Percentiles rank a stretch among this genome's conserved stretches.
phyloP scores from a whole-genome alignment of 257 asterid genomes.

The Solanum appendiculatum region DNA sequence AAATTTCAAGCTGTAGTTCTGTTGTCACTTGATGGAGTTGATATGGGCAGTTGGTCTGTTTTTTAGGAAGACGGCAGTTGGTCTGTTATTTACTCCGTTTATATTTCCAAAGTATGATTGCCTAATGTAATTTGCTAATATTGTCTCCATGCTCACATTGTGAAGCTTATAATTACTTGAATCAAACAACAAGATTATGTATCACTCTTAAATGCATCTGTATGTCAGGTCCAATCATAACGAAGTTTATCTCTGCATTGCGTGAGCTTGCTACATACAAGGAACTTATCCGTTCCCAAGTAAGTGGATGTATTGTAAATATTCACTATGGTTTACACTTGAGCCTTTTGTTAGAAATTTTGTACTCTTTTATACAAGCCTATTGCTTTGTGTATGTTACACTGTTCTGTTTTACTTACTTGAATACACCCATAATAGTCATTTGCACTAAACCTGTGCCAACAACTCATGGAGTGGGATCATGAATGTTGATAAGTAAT shows the following conservation, averaged over 20 bases:
- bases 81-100: neutral
- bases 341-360: neutral
- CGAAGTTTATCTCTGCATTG: conserved; percentile 66
- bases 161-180: neutral
- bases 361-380: neutral
- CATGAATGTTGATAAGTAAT: neutral
- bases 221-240: conserved; percentile 71
- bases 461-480: neutral
- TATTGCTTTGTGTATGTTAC: neutral
- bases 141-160: neutral
- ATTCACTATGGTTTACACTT: neutral
- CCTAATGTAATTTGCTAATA: neutral
- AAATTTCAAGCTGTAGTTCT: neutral
- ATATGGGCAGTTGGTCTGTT: neutral
- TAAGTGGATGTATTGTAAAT: conserved; percentile 21
- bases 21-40: neutral
- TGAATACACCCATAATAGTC: neutral
- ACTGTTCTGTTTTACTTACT: neutral
- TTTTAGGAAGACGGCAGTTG: neutral
- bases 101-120: neutral
- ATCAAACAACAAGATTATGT: neutral
- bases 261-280: conserved; percentile 87
- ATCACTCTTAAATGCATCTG: neutral
- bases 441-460: neutral
- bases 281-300: conserved; percentile 97